A percentile compares a stretch with the other conserved stretches of the same genome.
Evolutionary conservation across 192 early-diverging fungal genomes (phyloP).

Genomic region (Backusella parvicylindrica): DNA sequence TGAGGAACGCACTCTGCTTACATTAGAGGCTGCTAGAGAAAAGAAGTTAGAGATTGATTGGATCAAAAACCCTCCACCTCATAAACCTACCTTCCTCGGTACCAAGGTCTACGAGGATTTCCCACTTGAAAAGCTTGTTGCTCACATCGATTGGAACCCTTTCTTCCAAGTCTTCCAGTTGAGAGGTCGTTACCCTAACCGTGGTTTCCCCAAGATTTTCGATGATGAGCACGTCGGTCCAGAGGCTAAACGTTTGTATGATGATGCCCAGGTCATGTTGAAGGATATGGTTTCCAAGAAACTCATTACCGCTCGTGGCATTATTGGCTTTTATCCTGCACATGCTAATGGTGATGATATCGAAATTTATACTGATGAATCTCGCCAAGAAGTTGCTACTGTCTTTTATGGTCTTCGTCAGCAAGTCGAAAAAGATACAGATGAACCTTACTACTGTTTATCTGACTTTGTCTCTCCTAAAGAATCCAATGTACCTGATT

Average conservation of each 20-base stretch:
- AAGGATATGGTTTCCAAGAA: constrained; percentile 75
- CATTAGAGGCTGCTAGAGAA: constrained; percentile 65
- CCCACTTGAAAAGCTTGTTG: constrained; percentile 70
- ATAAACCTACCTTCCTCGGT: constrained; percentile 81
- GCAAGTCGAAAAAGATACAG: constrained; percentile 81
- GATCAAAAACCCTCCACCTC: constrained; percentile 57
- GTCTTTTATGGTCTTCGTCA: constrained; percentile 90
- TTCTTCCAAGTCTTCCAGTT: constrained; percentile 99
- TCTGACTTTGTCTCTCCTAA: constrained; percentile 92
- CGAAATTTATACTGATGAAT: constrained; percentile 78
- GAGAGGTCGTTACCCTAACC: constrained; percentile 93
- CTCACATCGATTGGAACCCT: constrained; percentile 97
- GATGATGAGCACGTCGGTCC: constrained; percentile 90
- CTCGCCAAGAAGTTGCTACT: constrained; percentile 57
- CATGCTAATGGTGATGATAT: constrained; percentile 90
- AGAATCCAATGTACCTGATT: constrained; percentile 69
- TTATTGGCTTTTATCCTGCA: constrained; percentile 87
- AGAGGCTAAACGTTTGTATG: constrained; percentile 87
- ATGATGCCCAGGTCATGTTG: constrained; percentile 83
- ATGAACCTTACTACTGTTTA: constrained; percentile 84
- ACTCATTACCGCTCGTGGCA: constrained; percentile 66
- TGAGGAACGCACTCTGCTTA: constrained; percentile 79
- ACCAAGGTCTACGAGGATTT: constrained; percentile 74
- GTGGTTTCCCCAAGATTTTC: constrained; percentile 97
- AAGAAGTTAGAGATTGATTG: constrained; percentile 70